A percentile compares a stretch with the other conserved stretches of the same genome.
Evolutionary conservation across 1,284 basidiomycete genomes (phyloP).

Genomic region (Fereydounia khargensis): DNA sequence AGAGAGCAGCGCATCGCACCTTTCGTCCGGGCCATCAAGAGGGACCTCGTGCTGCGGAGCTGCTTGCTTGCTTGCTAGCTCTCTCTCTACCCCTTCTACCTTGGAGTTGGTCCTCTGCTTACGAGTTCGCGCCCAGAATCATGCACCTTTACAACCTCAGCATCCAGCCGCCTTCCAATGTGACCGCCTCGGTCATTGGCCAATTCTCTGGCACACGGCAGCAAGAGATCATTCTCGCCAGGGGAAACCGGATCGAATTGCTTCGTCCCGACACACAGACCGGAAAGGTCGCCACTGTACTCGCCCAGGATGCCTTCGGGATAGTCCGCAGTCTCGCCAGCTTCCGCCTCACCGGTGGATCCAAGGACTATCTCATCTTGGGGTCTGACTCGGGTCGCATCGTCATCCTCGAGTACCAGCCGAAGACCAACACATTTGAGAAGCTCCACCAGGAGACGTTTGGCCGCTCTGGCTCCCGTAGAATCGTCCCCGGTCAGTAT

Average conservation of each 20-base stretch:
- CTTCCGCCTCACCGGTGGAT: slow-evolving; percentile 49
- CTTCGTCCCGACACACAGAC: slow-evolving; percentile 45
- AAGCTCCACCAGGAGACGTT: slow-evolving; percentile 54
- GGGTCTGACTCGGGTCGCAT: slow-evolving; percentile 55
- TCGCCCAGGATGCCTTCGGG: slow-evolving; percentile 49
- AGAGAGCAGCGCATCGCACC: too few relatives aligned
- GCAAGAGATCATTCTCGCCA: slow-evolving; percentile 54
- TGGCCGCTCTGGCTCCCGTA: slow-evolving; percentile 50
- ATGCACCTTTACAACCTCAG: slow-evolving; percentile 56
- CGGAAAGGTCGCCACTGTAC: slow-evolving; percentile 36
- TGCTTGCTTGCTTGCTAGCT: too few relatives aligned
- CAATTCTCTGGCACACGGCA: slow-evolving; percentile 52
- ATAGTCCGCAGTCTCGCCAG: slow-evolving; percentile 48
- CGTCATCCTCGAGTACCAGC: slow-evolving; percentile 51
- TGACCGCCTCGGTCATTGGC: slow-evolving; percentile 50
- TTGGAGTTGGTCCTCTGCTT: too few relatives aligned
- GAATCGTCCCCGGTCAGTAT: slow-evolving; percentile 54
- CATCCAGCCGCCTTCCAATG: slow-evolving; percentile 43
- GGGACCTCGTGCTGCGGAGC: too few relatives aligned
- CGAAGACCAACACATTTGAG: slow-evolving; percentile 37
- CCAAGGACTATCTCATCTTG: slow-evolving; percentile 52
- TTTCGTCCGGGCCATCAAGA: too few relatives aligned
- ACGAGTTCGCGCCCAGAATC: too few relatives aligned
- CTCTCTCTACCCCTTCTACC: too few relatives aligned
- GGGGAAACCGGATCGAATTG: slow-evolving; percentile 43